Base-by-base conservation (phyloP, 2,329 filamentous ascomycete genomes). In the Arthrobotrys musiformis region DNA sequence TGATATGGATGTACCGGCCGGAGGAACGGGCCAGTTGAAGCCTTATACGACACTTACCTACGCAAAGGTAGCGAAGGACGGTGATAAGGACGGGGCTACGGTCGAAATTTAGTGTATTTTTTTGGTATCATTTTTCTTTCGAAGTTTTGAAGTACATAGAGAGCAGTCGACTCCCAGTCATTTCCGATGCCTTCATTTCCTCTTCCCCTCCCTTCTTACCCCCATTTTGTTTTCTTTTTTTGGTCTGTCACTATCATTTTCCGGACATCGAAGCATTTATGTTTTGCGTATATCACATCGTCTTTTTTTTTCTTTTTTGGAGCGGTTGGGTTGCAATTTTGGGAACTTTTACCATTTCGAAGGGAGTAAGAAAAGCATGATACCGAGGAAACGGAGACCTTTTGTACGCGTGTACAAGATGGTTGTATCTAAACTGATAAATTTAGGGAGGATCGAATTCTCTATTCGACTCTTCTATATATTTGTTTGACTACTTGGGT, bases 1-100 rank as follows among this genome's bases (percentile, higher is more conserved):
- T 17, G 68, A 72, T 58, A 24, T 56, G 46, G 68, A 72, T 40
- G 15, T 58, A 7, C n/a, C 35, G 4, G 35, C 48, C 9, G 68
- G 68, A 4, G 68, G 68, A 17, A 37, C 46, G 11, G 68, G 68
- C 13, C 68, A 72, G 48, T 19, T 72, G 35, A 22, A 46, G 15
- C 35, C 52, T 11, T 33, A 61, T 17, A 58, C 35, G n/a, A 26
- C 35, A 5, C 46, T 52, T 9, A 48, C 58, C 8, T 61, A 72
- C 5, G 58, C 58, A 3, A 61, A 61, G 19, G 58, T 64, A 17
- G 54, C 58, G 44, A 72, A 46, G 46, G 54, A 72, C 6, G 50
- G 50, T 4, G 50, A 56, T 35, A 56, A 22, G 50, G 50, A 56
- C 7, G 54, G 33, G 4, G 35, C 30, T 26, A n/a, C 54, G 17